Evolutionary conservation across 768 basidiomycete genomes (phyloP), one percentile per base, ranked within the genome.

Genomic region (Termitomyces sp.): DNA sequence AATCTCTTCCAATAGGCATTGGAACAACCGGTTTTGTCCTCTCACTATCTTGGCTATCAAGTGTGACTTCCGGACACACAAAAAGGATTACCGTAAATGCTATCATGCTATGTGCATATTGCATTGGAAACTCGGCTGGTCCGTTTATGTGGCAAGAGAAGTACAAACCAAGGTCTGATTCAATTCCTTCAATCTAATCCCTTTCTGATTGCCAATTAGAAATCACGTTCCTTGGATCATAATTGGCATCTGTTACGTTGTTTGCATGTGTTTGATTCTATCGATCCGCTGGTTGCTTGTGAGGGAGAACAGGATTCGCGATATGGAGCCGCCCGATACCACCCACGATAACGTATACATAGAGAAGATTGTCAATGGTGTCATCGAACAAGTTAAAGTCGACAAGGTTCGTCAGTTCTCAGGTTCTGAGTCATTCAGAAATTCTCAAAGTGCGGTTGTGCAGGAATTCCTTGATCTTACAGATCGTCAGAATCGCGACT

Each of bases 161-260:
- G 67, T 90, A 87, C 65, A 80, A 78, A 59, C 88, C 87, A 6
- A 78, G 86, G 86, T 85, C 56, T 3, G 28, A n/a, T 26, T 1
- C 6, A 9, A 26, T n/a, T 10, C 18, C 10, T 28, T 24, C 4
- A 13, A 18, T 20, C n/a, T 42, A n/a, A 43, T 13, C 4, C 10
- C 9, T 26, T 32, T n/a, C 40, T 53, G 18, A 57, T 12, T 33
- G 4, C 40, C 53, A 14, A 5, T 52, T 57, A 87, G 87, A 49
- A 88, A 90, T 62, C 85, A 79, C 56, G 68, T 91, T 30, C 90
- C 90, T 3, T 92, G 91, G 90, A 80, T 80, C 53, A 77, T 92
- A 63, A 91, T 92, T 56, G 82, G 86, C 2, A 66, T 84, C 53
- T 87, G 86, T 70, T 85, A 86, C 66, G 59, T 73, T 12, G 58